Conservation (phyloP, 2,329 filamentous ascomycete species). For the Juglanconis oblonga region DNA sequence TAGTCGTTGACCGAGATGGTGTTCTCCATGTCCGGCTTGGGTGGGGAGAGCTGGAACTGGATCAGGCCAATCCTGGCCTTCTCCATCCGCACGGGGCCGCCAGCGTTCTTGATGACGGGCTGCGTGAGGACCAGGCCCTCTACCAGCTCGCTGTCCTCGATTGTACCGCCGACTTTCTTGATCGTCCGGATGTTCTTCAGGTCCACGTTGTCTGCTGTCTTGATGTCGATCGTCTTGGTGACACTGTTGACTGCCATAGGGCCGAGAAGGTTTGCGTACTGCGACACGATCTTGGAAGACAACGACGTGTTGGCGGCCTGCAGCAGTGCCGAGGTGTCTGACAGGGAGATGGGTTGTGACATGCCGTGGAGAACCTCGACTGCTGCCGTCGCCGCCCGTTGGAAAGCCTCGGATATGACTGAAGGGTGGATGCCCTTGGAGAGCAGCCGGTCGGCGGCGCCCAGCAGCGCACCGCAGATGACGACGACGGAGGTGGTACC, state of each 20-base stretch:
- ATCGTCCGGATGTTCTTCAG: conserved; percentile 94
- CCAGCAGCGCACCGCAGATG: conserved; percentile 91
- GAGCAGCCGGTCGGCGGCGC: conserved; percentile 87
- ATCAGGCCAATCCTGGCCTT: conserved; percentile 97
- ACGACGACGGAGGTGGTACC: conserved; percentile 98
- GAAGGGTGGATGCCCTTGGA: conserved; percentile 95
- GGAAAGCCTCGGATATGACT: conserved; percentile 96
- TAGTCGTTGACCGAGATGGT: conserved; percentile 99
- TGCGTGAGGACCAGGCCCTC: conserved; percentile 93
- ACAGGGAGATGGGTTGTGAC: conserved; percentile 88
- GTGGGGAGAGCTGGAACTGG: conserved; percentile 97
- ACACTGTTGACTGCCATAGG: conserved; percentile 98
- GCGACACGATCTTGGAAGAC: conserved; percentile 96
- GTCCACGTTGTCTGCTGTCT: conserved; percentile 94
- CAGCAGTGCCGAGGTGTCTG: conserved; percentile 83
- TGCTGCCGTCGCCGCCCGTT: conserved; percentile 84
- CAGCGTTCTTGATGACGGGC: conserved; percentile 87
- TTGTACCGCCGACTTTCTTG: conserved; percentile 97
- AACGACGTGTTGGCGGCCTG: conserved; percentile 97
- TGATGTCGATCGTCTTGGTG: conserved; percentile 90
- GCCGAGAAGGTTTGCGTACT: conserved; percentile 92
- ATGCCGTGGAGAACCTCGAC: conserved; percentile 91
- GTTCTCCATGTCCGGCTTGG: conserved; percentile 99
- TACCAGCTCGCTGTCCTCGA: conserved; percentile 96
- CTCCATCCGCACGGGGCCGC: conserved; percentile 88